phyloP scores from a whole-genome alignment of 192 early-diverging fungal genomes.

The Podila epicladia region DNA sequence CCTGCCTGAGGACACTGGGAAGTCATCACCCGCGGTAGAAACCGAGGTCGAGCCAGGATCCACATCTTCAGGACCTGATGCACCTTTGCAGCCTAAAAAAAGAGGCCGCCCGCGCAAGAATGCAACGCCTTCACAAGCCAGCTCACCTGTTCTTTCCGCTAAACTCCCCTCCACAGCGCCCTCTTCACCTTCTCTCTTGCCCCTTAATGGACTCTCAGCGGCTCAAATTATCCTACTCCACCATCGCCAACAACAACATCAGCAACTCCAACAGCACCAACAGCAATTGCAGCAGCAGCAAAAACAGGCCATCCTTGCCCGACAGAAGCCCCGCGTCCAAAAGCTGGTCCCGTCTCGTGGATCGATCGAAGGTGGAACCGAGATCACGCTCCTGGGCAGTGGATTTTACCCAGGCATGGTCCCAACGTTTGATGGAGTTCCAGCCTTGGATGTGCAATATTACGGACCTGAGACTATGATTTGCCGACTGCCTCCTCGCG shows the following conservation, averaged over 20 bases:
- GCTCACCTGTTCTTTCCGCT: constrained; percentile 18
- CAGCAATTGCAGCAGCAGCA: constrained; percentile 49
- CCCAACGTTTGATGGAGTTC: constrained; percentile 74
- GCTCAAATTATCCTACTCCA: constrained; percentile 28
- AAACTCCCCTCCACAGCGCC: not conserved
- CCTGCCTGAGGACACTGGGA: constrained; percentile 5
- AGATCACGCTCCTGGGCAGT: constrained; percentile 75
- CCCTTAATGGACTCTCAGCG: constrained; percentile 12
- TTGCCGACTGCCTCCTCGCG: constrained; percentile 75
- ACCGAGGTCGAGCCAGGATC: not conserved
- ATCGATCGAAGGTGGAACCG: constrained; percentile 78
- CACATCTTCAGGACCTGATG: constrained; percentile 4
- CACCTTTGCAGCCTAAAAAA: constrained; percentile 40
- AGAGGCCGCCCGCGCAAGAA: constrained; percentile 48
- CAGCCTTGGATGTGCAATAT: constrained; percentile 68
- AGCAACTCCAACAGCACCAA: constrained; percentile 26
- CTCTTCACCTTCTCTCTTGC: constrained; percentile 14
- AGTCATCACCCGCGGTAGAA: not conserved
- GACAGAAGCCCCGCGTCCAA: constrained; percentile 61
- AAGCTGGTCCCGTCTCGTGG: constrained; percentile 81
- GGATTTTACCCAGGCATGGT: constrained; percentile 75
- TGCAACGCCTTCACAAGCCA: constrained; percentile 13
- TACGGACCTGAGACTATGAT: constrained; percentile 74
- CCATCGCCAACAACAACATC: constrained; percentile 42
- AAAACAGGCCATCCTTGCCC: constrained; percentile 48